Evolutionary conservation across 352 stramenopile genomes (phyloP), one percentile per base, ranked within the genome.

Genomic region (Phytophthora cajani): DNA sequence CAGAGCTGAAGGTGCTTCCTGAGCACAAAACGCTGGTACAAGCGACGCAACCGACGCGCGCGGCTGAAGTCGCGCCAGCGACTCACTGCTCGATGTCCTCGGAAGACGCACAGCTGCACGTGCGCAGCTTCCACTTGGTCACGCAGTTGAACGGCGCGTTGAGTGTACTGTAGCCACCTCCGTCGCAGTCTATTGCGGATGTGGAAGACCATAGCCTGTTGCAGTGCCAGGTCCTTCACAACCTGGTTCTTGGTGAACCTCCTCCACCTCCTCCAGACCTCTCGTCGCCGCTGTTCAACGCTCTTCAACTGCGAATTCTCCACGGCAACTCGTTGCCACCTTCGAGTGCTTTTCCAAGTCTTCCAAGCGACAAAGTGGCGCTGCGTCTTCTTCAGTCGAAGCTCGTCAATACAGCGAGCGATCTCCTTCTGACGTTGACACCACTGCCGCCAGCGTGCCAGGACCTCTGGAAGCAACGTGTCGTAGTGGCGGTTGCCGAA

Each of bases 1-100:
- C 82, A 90, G 30, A 44, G 14, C 5, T 23, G 42, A 21, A 90
- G 23, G 52, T 84, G 69, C 33, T 87, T 88, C 8, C 51, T 63
- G 27, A 80, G 44, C 1, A 83, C 72, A 54, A 89, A 89, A 1
- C 33, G 49, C 5, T 49, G 44, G 44, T 72, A 76, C 1, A 71
- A 62, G 12, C 70, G 56, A 23, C 47, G 58, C 0, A 82, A 44
- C 1, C 25, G 55, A 16, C 44, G 30, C 5, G 36, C 14, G 6
- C 11, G 30, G 54, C 64, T 75, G 23, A 53, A 61, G 1, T 55
- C 27, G n/a, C 44, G 55, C 84, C 84, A 90, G 38, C 21, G 60
- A 11, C 2, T 36, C 1, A 84, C 33, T 0, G 38, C 46, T 25
- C 58, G 67, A 5, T 40, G 64, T 23, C 74, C 49, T 27, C 61